These are phyloP conservation scores for Microbotryum saponariae DNA, from an alignment of 1,284 basidiomycete species.

Conservation along the genomic window DNA sequence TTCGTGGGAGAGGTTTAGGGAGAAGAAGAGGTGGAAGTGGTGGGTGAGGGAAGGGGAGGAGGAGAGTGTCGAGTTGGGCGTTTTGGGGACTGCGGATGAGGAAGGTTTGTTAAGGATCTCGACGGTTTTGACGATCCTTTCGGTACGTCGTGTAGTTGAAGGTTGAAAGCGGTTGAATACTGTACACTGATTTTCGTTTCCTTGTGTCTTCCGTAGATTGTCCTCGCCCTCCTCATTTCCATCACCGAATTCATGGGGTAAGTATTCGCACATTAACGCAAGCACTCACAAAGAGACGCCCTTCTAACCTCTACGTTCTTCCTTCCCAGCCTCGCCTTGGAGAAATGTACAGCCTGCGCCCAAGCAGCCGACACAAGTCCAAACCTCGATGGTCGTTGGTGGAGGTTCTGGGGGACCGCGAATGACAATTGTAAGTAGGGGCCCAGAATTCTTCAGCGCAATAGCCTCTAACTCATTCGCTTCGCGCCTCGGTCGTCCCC, in stretches of 20 bases:
- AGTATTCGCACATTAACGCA: conserved; percentile 1
- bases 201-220: too few species aligned
- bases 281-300: too few species aligned
- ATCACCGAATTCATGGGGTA: conserved; percentile 40
- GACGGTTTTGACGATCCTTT: conserved; percentile 40
- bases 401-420: conserved; percentile 41
- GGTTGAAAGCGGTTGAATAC: too few species aligned
- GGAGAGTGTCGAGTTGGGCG: conserved; percentile 7
- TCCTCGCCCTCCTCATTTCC: conserved; percentile 37
- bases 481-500: not conserved
- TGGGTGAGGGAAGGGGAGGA: conserved; percentile 2
- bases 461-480: too few species aligned
- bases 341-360: conserved; percentile 39
- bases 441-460: too few species aligned
- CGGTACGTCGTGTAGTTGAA: conserved; percentile 28
- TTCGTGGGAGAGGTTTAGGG: conserved; percentile 12
- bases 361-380: conserved; percentile 37
- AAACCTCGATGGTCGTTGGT: conserved; percentile 42
- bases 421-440: conserved; percentile 35
- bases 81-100: conserved; percentile 15
- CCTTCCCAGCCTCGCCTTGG: conserved; percentile 30
- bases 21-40: conserved; percentile 2
- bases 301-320: not conserved
- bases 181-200: too few species aligned
- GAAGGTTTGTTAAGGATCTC: conserved; percentile 33